These are phyloP conservation scores for Cryptococcus neoformans DNA, from an alignment of 1,284 basidiomycete genomes.

Conservation along the genomic window DNA sequence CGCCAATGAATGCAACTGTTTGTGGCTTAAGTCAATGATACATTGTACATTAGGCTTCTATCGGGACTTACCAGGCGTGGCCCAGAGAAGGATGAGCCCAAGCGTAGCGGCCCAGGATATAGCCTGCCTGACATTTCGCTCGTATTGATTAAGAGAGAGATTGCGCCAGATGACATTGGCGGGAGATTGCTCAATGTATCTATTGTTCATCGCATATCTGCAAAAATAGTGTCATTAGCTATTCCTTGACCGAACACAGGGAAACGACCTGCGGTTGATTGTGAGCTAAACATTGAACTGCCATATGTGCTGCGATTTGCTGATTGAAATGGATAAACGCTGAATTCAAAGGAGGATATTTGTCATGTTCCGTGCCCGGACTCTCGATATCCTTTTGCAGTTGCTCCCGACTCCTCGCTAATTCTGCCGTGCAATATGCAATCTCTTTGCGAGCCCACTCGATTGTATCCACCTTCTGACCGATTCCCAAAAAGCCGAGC, in stretches of 20 bases:
- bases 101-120: conserved; percentile 55
- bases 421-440: conserved; percentile 24
- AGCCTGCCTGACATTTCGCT: conserved; percentile 60
- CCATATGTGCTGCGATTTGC: conserved; percentile 91
- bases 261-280: conserved; percentile 61
- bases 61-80: conserved; percentile 53
- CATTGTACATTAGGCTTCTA: background rate
- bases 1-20: conserved; percentile 52
- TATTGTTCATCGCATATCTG: conserved; percentile 58
- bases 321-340: conserved; percentile 92
- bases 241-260: background rate
- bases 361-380: conserved; percentile 49
- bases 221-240: background rate
- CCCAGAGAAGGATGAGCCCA: conserved; percentile 65
- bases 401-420: conserved; percentile 44
- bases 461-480: conserved; percentile 84
- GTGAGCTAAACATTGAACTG: conserved; percentile 66
- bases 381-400: conserved; percentile 50
- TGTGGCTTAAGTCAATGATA: background rate
- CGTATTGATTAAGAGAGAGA: conserved; percentile 78
- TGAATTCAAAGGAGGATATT: conserved; percentile 65
- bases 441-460: conserved; percentile 65
- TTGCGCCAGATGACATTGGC: conserved; percentile 68
- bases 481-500: conserved; percentile 60
- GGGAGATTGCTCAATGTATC: conserved; percentile 65